Base-by-base conservation (phyloP, 2,329 filamentous ascomycete genomes). In the Paecilomyces niveus region DNA sequence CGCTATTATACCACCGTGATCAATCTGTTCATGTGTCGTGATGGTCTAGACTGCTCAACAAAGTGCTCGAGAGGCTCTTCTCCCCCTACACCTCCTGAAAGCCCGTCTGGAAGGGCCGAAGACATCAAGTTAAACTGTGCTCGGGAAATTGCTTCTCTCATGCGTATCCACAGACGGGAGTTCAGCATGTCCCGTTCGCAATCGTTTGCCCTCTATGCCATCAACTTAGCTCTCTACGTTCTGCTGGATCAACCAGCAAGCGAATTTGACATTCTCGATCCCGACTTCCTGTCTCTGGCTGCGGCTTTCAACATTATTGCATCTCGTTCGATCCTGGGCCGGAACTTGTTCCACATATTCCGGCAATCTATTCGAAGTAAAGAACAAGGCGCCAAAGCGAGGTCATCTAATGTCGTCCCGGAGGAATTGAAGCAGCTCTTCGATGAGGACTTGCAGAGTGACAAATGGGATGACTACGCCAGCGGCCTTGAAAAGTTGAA, bases 211-310 rank as follows among this genome's bases (percentile, higher is more conserved):
- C 63, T 75, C 58, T 75, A 74, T 54, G 71, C 72, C 0, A 70
- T 75, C 54, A 75, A 73, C 22, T 63, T 75, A 7, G 72, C 72
- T 1, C 59, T 75, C 0, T 75, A 74, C 51, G 67, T 68, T 0
- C 59, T 75, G 62, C 58, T 74, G 1, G 67, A 72, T 9, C 60
- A 64, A 1, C 59, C 60, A 7, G 13, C 24, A 13, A 11, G 18
- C 32, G 55, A 58, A 10, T 74, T 73, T 56, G 67, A 74, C 53
- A 66, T 74, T 1, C 58, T 72, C 0, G 72, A 75, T 49, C 55
- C 59, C 3, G 70, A 74, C 45, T 75, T 74, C 39, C 61, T 75
- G 1, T 67, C 67, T 0, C 65, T 75, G 1, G 67, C 68, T 3
- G 70, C 69, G 51, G 65, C 72, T 1, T 74, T 75, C 54, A 66